phyloP scores from a whole-genome alignment of 257 asterid genomes.

The Lithospermum erythrorhizon region DNA sequence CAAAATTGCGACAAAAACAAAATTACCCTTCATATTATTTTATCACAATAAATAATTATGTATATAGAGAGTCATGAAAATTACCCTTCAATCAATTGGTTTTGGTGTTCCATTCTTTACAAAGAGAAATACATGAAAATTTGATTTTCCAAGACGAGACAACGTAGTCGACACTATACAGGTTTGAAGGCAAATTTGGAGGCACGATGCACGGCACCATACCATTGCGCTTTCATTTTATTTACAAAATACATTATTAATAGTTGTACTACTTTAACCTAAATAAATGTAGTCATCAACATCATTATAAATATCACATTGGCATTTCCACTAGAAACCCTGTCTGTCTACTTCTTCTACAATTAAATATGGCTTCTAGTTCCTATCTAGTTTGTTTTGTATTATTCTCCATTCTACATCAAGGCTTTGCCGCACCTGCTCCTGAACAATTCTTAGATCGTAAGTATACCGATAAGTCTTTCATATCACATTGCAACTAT shows the following conservation, averaged over 20 bases:
- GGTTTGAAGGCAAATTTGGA: not conserved
- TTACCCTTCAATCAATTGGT: too few species aligned
- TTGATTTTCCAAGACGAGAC: not conserved
- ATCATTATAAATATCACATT: too few species aligned
- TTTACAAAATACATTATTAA: not conserved
- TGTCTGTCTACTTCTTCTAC: not conserved
- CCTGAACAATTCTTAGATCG: not conserved
- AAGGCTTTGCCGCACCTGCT: not conserved
- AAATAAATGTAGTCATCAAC: not conserved
- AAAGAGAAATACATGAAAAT: too few species aligned
- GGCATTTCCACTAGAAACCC: not conserved
- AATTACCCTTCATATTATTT: too few species aligned
- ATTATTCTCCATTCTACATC: not conserved
- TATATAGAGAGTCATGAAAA: too few species aligned
- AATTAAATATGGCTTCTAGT: not conserved
- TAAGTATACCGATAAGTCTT: not conserved
- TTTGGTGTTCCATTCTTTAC: too few species aligned
- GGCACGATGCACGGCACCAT: not conserved
- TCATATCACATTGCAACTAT: too few species aligned
- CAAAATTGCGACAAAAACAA: too few species aligned
- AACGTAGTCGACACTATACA: not conserved
- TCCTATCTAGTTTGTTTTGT: not conserved
- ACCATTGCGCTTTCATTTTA: not conserved
- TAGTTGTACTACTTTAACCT: not conserved
- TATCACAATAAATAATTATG: too few species aligned